These are phyloP conservation scores for Apiospora kogelbergensis DNA, from an alignment of 2,329 filamentous ascomycete genomes.

Conservation along the genomic window DNA sequence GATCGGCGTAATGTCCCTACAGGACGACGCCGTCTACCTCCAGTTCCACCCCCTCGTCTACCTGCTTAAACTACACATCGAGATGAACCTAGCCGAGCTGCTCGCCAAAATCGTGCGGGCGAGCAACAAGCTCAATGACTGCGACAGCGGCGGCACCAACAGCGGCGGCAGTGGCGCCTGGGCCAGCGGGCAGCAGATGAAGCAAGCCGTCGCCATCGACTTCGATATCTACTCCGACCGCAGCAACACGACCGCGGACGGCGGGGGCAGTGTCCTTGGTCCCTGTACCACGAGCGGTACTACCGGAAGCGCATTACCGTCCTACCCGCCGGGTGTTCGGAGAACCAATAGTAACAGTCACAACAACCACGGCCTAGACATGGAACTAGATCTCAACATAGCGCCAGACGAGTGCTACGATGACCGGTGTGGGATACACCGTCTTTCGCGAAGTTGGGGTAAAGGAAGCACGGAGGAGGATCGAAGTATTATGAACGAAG, in stretches of 20 bases:
- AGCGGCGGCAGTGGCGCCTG: not conserved
- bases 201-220: not conserved
- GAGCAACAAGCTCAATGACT: not conserved
- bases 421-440: not conserved
- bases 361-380: not conserved
- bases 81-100: constrained; percentile 45
- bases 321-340: not conserved
- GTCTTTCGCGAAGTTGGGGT: not conserved
- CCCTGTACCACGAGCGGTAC: not conserved
- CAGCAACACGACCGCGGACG: not conserved
- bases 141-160: not conserved
- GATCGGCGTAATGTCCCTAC: constrained; percentile 4
- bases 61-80: constrained; percentile 45
- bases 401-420: not conserved
- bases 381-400: not conserved
- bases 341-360: not conserved
- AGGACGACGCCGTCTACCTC: constrained; percentile 30
- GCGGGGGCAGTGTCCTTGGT: not conserved
- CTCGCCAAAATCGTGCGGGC: constrained; percentile 32
- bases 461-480: not conserved
- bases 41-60: constrained; percentile 45
- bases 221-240: not conserved
- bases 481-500: not conserved
- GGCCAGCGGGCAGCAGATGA: not conserved
- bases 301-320: not conserved